A percentile compares a stretch with the other conserved stretches of the same genome.
These are phyloP conservation scores for Leccinum pellstonianum DNA, from an alignment of 768 basidiomycete genomes.

Conservation along the genomic window DNA sequence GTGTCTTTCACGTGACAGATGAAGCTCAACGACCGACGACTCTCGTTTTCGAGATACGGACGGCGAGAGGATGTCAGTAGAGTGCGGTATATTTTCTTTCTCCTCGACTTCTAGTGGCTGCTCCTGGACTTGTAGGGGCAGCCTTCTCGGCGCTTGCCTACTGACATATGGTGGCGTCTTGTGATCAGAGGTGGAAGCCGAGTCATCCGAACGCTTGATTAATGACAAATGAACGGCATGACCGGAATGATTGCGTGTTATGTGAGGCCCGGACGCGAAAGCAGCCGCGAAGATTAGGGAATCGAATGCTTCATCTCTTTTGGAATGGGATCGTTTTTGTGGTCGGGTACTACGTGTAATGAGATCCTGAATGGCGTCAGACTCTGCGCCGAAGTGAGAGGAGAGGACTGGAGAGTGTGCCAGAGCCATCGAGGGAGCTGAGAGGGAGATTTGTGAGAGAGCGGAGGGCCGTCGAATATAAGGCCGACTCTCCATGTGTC, in stretches of 20 bases:
- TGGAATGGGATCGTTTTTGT: constrained; percentile 39
- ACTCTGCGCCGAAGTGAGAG: constrained; percentile 31
- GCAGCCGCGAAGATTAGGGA: constrained; percentile 78
- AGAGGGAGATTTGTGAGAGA: not conserved
- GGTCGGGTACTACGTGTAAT: constrained; percentile 52
- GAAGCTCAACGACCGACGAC: constrained; percentile 20
- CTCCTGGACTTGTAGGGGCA: constrained; percentile 43
- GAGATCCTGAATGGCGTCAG: constrained; percentile 65
- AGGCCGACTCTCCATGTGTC: not conserved
- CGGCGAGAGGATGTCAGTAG: constrained; percentile 36
- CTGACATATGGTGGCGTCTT: constrained; percentile 64
- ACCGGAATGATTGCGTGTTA: constrained; percentile 83
- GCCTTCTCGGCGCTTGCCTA: constrained; percentile 69
- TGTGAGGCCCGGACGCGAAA: constrained; percentile 68
- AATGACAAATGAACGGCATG: constrained; percentile 70
- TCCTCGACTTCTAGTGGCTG: constrained; percentile 30
- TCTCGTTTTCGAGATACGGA: constrained; percentile 41
- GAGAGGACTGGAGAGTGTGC: constrained; percentile 29
- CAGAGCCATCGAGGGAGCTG: constrained; percentile 22
- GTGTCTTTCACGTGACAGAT: constrained; percentile 1
- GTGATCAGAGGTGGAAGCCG: constrained; percentile 36
- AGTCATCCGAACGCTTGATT: constrained; percentile 48
- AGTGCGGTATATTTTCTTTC: constrained; percentile 53
- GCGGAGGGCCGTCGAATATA: constrained; percentile 5
- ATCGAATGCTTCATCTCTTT: constrained; percentile 74